phyloP scores from a whole-genome alignment of 139 green algal species.

The Chlorella sp. region DNA sequence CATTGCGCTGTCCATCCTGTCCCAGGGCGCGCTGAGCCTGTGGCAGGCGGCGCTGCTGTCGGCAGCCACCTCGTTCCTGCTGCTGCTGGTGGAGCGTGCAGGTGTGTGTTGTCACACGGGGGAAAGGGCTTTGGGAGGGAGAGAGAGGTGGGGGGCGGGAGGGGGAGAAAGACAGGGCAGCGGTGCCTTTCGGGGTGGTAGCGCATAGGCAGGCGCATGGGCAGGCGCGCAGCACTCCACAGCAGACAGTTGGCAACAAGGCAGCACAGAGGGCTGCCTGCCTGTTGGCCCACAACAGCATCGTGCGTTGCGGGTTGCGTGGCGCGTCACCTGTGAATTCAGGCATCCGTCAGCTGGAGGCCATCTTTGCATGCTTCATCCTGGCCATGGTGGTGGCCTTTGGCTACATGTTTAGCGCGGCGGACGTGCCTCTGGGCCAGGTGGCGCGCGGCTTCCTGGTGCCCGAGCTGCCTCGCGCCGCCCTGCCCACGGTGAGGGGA shows the following conservation, averaged over 20 bases:
- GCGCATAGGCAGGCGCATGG: too few relatives aligned
- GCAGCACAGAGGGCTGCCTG: too few relatives aligned
- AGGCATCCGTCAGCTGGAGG: conserved; percentile 68
- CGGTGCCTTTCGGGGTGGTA: too few relatives aligned
- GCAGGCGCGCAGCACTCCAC: too few relatives aligned
- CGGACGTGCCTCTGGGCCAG: conserved; percentile 24
- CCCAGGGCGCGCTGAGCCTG: conserved; percentile 52
- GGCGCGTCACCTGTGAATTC: too few relatives aligned
- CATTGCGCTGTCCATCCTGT: conserved; percentile 75
- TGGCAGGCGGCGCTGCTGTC: conserved; percentile 52
- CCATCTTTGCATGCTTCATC: conserved; percentile 56
- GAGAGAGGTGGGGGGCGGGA: too few relatives aligned
- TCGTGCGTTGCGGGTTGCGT: too few relatives aligned
- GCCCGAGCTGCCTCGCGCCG: conserved; percentile 27
- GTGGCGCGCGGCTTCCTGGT: conserved; percentile 54
- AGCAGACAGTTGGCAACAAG: too few relatives aligned
- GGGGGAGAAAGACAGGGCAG: too few relatives aligned
- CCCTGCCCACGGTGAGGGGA: conserved; percentile 13
- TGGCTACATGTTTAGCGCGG: conserved; percentile 42
- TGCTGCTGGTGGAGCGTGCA: conserved; percentile 35
- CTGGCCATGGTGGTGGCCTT: conserved; percentile 56
- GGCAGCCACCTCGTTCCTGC: conserved; percentile 40
- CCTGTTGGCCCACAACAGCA: too few relatives aligned
- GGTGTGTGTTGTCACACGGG: neutral
- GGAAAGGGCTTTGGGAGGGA: too few relatives aligned